These are phyloP conservation scores for Tetrastigma voinierianum DNA, from an alignment of 164 flowering plant genomes.

Conservation along the genomic window DNA sequence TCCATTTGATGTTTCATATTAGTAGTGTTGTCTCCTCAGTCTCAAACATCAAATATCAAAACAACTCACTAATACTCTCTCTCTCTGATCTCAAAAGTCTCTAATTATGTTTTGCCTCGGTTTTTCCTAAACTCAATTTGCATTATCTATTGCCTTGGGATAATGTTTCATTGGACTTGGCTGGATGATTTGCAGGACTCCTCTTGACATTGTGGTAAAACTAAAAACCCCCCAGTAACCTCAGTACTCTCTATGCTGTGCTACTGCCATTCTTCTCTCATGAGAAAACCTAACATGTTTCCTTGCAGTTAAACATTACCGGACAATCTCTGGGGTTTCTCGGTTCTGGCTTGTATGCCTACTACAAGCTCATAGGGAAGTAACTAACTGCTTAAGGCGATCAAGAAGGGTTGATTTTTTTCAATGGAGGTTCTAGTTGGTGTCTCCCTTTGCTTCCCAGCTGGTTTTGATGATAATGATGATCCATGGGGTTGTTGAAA, in stretches of 20 bases:
- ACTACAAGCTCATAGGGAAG: slow-evolving; percentile 38
- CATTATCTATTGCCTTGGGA: too few species aligned
- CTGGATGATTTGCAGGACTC: slow-evolving; percentile 90
- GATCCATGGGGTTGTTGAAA: not conserved
- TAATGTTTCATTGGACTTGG: slow-evolving; percentile 78
- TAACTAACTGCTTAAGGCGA: slow-evolving; percentile 12
- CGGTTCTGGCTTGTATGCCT: slow-evolving; percentile 89
- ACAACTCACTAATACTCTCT: too few species aligned
- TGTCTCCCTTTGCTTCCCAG: not conserved
- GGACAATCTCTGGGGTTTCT: slow-evolving; percentile 86
- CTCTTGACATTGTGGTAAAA: slow-evolving; percentile 95
- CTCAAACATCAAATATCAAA: too few species aligned
- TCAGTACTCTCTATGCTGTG: not conserved
- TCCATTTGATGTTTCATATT: too few species aligned
- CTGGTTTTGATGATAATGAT: not conserved
- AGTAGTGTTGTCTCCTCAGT: too few species aligned
- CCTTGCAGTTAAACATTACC: slow-evolving; percentile 66
- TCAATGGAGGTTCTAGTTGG: too few species aligned
- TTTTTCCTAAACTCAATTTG: too few species aligned
- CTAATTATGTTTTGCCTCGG: too few species aligned
- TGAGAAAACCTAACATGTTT: slow-evolving; percentile 1
- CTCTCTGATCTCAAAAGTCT: too few species aligned
- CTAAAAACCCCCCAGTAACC: slow-evolving; percentile 18
- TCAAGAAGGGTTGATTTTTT: too few species aligned
- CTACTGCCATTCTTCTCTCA: not conserved